These are phyloP conservation scores for Nosema muscidifuracis DNA, from an alignment of 371 early-diverging fungal genomes.

Conservation along the genomic window DNA sequence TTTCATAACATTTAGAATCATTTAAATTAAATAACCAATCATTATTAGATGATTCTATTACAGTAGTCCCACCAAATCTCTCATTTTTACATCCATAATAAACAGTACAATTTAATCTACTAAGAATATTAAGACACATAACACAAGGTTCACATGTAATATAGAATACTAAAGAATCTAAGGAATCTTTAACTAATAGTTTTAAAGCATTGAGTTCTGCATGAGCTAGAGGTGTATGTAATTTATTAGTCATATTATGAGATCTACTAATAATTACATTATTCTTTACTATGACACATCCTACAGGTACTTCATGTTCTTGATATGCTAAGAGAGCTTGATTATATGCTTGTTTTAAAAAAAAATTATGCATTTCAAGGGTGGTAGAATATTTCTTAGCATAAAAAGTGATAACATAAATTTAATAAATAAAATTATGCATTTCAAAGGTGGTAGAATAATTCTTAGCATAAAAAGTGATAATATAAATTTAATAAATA, in stretches of 20 bases:
- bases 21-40: conserved; percentile 3
- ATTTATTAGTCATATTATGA: conserved; percentile 71
- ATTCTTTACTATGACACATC: conserved; percentile 84
- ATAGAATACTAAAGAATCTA: conserved; percentile 66
- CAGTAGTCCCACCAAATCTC: conserved; percentile 59
- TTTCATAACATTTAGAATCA: conserved; percentile 30
- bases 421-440: conserved; percentile 34
- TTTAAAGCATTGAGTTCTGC: conserved; percentile 57
- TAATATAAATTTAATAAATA: no score
- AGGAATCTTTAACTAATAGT: background rate
- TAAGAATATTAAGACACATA: conserved; percentile 86
- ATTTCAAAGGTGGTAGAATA: no score
- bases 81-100: conserved; percentile 58
- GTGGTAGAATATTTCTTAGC: no score
- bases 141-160: conserved; percentile 97
- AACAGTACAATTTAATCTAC: conserved; percentile 35
- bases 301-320: conserved; percentile 85
- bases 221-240: conserved; percentile 48
- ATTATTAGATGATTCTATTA: conserved; percentile 9
- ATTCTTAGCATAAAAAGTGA: no score
- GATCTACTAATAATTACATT: conserved; percentile 75
- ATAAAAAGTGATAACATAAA: conserved; percentile 64
- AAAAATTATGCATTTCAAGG: conserved; percentile 28
- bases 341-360: conserved; percentile 55
- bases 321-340: conserved; percentile 75